phyloP scores from a whole-genome alignment of 225 moss, liverwort and hornwort genomes.

The Rhytidiadelphus loreus region DNA sequence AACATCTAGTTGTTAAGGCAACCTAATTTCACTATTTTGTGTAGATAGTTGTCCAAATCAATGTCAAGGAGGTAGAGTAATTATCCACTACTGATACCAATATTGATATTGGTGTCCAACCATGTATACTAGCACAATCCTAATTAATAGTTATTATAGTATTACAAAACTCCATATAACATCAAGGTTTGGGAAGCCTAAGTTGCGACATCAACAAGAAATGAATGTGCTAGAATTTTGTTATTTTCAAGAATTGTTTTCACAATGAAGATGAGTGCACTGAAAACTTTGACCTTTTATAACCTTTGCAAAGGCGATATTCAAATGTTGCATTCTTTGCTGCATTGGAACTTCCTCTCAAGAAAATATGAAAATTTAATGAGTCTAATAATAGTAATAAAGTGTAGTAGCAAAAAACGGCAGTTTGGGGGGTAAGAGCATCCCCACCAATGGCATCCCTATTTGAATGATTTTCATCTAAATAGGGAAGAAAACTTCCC shows the following conservation, averaged over 20 bases:
- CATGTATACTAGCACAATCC: accelerated
- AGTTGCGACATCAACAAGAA: not conserved
- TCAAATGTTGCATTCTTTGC: not conserved
- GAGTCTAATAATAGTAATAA: not conserved
- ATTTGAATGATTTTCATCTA: too few relatives aligned
- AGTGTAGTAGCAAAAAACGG: not conserved
- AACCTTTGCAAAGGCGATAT: not conserved
- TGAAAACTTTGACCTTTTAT: not conserved
- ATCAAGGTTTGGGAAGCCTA: not conserved
- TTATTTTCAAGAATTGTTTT: not conserved
- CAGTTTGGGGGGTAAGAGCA: too few relatives aligned
- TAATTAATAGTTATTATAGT: not conserved
- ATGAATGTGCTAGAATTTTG: not conserved
- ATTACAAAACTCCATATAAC: not conserved
- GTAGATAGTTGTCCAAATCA: not conserved
- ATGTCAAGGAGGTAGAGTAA: not conserved
- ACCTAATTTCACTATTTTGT: too few relatives aligned
- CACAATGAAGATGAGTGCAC: not conserved
- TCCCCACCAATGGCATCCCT: too few relatives aligned
- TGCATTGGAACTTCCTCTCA: not conserved
- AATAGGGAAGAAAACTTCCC: too few relatives aligned
- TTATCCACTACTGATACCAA: not conserved
- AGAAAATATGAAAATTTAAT: not conserved
- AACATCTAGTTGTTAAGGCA: too few relatives aligned
- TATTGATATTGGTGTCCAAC: not conserved